Conservation (phyloP, 2,329 filamentous ascomycete genomes). For the Ophiocordyceps camponoti-rufipedis region DNA sequence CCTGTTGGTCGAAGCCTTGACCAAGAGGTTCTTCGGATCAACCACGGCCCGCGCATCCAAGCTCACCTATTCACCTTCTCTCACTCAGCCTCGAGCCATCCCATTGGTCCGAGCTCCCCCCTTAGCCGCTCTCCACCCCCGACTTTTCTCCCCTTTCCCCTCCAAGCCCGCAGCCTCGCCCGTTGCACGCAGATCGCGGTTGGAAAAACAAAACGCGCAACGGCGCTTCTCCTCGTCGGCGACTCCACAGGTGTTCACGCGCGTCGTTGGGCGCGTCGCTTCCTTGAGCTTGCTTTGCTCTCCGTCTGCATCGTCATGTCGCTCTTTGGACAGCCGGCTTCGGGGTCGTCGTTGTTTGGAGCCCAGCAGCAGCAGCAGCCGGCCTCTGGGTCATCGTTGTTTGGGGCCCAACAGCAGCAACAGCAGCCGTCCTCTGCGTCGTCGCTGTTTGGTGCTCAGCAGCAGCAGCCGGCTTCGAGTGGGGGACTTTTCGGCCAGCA, state of each 20-base stretch:
- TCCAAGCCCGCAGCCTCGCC: background rate
- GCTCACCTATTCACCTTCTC: background rate
- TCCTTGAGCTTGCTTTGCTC: background rate
- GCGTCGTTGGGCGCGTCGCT: background rate
- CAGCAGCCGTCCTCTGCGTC: constrained; percentile 5
- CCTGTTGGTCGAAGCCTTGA: too few relatives aligned
- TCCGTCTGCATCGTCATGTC: constrained; percentile 9
- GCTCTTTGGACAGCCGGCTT: constrained; percentile 14
- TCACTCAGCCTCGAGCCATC: constrained; percentile 1
- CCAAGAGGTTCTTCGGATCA: background rate
- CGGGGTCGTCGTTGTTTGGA: constrained; percentile 8
- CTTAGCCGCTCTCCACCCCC: background rate
- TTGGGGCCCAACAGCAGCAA: constrained; percentile 6
- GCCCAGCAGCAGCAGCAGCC: background rate
- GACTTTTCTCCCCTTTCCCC: background rate
- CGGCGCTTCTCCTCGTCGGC: too few relatives aligned
- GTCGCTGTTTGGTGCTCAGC: constrained; percentile 9
- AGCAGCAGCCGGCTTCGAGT: background rate
- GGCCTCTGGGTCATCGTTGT: constrained; percentile 3
- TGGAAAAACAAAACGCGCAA: too few relatives aligned
- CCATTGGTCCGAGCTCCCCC: constrained; percentile 17
- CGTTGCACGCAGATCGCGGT: background rate
- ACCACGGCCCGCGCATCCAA: background rate
- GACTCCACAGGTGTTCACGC: background rate
- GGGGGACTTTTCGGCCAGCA: constrained; percentile 7